Evolutionary conservation across 306 rosid genomes (phyloP), one percentile per base, ranked within the genome.

Genomic region (Chamaecrista fasciculata): DNA sequence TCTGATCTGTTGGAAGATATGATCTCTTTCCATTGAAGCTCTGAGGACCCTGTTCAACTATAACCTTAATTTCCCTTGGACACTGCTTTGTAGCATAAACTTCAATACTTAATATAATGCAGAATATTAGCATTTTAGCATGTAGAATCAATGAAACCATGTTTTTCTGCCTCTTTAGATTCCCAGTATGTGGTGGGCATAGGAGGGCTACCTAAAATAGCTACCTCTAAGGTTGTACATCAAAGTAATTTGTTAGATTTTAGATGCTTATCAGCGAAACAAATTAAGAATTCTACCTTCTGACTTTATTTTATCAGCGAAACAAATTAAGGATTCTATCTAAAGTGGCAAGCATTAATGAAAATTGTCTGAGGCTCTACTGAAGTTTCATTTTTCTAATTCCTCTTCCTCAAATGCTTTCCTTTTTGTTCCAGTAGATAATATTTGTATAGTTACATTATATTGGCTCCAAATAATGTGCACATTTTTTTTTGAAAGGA

Each of bases 291-390:
- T n/a, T n/a, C n/a, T n/a, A n/a, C n/a, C n/a, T n/a, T 63, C 43
- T 69, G 23, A 72, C 57, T 68, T 19, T 21, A 62, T 62, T 68
- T 63, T 34, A 11, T 61, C 2, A 20, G 12, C 44, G 67, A 61
- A 68, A 42, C 40, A 15, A 79, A 37, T 67, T 57, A 28, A 51
- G 60, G 64, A 47, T 18, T 57, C 37, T 33, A 37, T 65, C 67
- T 52, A 47, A 49, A 66, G 20, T n/a, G 55, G 26, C 9, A 33
- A 47, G 47, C 36, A 62, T 49, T 39, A 12, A 61, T 70, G 55
- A 15, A 20, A 55, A 64, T 44, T 34, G 28, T 56, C 20, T 40
- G 42, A 71, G 69, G 71, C 42, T 52, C 40, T 20, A 20, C 31
- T 56, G 48, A 26, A 59, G 18, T 11, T 56, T 20, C 42, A 21